Base-by-base conservation (phyloP, 495 filamentous ascomycete genomes). In the Clavariopsis aquatica region DNA sequence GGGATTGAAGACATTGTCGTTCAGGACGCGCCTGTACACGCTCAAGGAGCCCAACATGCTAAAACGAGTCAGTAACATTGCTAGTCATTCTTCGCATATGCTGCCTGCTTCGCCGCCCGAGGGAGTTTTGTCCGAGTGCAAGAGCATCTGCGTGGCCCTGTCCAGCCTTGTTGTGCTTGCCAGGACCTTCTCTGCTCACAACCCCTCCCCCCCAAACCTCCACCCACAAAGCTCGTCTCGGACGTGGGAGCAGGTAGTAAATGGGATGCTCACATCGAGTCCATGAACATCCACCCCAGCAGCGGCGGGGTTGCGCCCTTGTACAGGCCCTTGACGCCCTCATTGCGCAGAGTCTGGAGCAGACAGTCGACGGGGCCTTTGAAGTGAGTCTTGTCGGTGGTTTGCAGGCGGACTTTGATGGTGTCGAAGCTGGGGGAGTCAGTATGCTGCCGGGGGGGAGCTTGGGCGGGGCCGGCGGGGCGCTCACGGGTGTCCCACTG, bases 211-310 rank as follows among this genome's bases (percentile, higher is more conserved):
- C n/a, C n/a, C n/a, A n/a, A n/a, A n/a, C n/a, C n/a, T n/a, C n/a
- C n/a, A n/a, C n/a, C n/a, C n/a, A n/a, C n/a, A n/a, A n/a, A n/a
- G n/a, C n/a, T n/a, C n/a, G n/a, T n/a, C n/a, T n/a, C n/a, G n/a
- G n/a, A n/a, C n/a, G n/a, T n/a, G n/a, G n/a, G n/a, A n/a, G n/a
- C n/a, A n/a, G n/a, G n/a, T n/a, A n/a, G n/a, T n/a, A n/a, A 6
- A 19, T 0, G 27, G 2, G 15, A 19, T 20, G 75, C 77, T 69
- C 72, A 86, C 84, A 96, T 78, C 62, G 85, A 89, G 76, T 98
- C 93, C 93, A 98, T 97, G 73, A 93, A 88, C 91, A 96, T 96
- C 93, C 93, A 98, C 63, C 94, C 94, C 60, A 96, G 84, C 54
- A 96, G 77, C 45, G 92, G 93, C 38, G 93, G 93, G 3, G 89